Base-by-base conservation (phyloP, 139 green algal species). In the Marvania coccoides region DNA sequence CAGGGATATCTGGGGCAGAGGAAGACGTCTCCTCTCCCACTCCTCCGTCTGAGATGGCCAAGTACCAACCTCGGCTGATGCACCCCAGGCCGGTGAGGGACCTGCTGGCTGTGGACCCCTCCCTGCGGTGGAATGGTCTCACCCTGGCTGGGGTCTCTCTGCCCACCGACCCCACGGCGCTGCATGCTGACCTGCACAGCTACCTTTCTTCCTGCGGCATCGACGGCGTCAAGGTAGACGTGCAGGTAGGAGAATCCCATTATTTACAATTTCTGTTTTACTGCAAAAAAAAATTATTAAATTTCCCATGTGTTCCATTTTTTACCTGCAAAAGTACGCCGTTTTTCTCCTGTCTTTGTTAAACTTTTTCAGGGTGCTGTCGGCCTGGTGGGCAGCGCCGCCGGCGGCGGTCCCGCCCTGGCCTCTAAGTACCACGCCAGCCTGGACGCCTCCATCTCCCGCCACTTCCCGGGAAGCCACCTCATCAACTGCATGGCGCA, bases 401-500 rank as follows among this genome's bases (percentile, higher is more conserved):
- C 60, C 14, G 57, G 63, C 0, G 88, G 90, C 6, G 81, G 89
- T 0, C 61, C 91, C 14, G 73, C 75, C 14, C 55, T 87, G 4
- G 63, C 79, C 0, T 47, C 61, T 3, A 33, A 59, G 26, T 89
- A 85, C 69, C 87, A 95, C 46, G 40, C 39, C 0, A 80, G 82
- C 1, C 71, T 95, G 74, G 89, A 98, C 80, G 55, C 63, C 28
- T 90, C 76, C 51, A 77, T 94, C 2, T 38, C 51, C 26, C 54
- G 53, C 14, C 74, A 97, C 82, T 98, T 98, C 68, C 74, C 77
- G 1, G 76, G 80, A 54, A 97, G 96, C 78, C 83, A 92, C 58
- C 71, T 82, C 70, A 98, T 98, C 77, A 95, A 97, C 80, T 98
- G 93, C 90, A 98, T 98, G 93, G 97, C 88, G 77, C 93, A 98